phyloP scores from a whole-genome alignment of 441 rosid species.

The Erysimum cheiri region DNA sequence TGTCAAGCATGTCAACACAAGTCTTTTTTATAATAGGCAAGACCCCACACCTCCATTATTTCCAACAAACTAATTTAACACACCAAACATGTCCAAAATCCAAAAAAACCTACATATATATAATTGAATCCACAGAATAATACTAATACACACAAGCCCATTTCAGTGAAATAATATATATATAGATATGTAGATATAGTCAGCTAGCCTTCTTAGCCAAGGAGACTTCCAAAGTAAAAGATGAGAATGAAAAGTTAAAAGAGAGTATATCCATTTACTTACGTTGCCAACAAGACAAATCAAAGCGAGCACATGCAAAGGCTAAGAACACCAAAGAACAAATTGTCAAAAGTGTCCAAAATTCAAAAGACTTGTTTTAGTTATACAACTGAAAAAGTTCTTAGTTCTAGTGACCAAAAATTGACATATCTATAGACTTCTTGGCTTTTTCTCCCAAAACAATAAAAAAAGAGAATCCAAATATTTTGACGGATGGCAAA shows the following conservation, averaged over 20 bases:
- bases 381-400: conserved; percentile 35
- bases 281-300: conserved; percentile 33
- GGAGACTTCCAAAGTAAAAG: conserved; percentile 34
- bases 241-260: conserved; percentile 25
- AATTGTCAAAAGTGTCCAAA: conserved; percentile 38
- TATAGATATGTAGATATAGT: background rate
- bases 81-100: conserved; percentile 37
- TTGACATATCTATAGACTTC: conserved; percentile 35
- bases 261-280: background rate
- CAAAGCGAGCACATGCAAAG: conserved; percentile 41
- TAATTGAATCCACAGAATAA: conserved; percentile 37
- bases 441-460: conserved; percentile 31
- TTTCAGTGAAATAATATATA: conserved; percentile 11
- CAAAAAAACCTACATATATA: conserved; percentile 9
- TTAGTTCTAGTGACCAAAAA: conserved; percentile 35
- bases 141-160: conserved; percentile 14
- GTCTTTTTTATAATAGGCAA: conserved; percentile 32
- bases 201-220: conserved; percentile 25
- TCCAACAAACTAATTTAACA: conserved; percentile 39
- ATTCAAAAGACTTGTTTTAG: conserved; percentile 22
- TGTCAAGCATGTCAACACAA: conserved; percentile 39
- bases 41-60: conserved; percentile 51
- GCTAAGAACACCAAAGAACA: conserved; percentile 30
- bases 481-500: conserved; percentile 37
- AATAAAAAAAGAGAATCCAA: conserved; percentile 14